Evolutionary conservation across 1,284 basidiomycete genomes (phyloP), one percentile per base, ranked within the genome.

Genomic region (Entoloma clypeatum): DNA sequence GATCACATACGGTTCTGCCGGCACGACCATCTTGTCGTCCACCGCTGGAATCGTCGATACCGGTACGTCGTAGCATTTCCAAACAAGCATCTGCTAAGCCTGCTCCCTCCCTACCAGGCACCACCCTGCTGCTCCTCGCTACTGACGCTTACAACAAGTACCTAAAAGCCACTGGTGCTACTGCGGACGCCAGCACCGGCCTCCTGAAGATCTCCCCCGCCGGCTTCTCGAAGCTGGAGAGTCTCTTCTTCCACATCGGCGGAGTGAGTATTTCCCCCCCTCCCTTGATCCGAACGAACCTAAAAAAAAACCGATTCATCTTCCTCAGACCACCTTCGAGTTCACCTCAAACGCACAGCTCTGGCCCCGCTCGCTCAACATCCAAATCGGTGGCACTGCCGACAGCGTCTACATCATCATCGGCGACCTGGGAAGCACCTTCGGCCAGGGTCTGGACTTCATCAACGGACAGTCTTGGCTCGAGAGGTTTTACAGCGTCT

Each of bases 401-500:
- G 47, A 52, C 51, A 45, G 49, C 44, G 67, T 80, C 38, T 82
- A 79, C 54, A 64, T 75, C 33, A 66, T 80, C 46, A 66, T 75
- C 18, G 62, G 57, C 36, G 60, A 75, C 48, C 46, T 69, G 17
- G 69, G 70, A 11, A 40, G 54, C 3, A 44, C 51, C 21, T 63
- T 59, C 6, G 71, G 69, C n/a, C 18, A 64, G 48, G 74, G 74
- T 32, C 57, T 75, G 13, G 73, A 74, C 56, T 75, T 77, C 49
- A 63, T 77, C 54, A 67, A 74, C 52, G 77, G 78, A 4, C 71
- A 65, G 51, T 53, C 61, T 19, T 81, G 78, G 71, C 63, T 80
- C 39, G 75, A 85, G 60, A 74, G 81, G 18, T 85, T 77, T 71
- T 84, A 83, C 62, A 71, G 71, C 18, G 77, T 81, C 23, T 83